A percentile compares a stretch with the other conserved stretches of the same genome.
Evolutionary conservation across 2,329 filamentous ascomycete genomes (phyloP).

Genomic region (Epichloe elymi): DNA sequence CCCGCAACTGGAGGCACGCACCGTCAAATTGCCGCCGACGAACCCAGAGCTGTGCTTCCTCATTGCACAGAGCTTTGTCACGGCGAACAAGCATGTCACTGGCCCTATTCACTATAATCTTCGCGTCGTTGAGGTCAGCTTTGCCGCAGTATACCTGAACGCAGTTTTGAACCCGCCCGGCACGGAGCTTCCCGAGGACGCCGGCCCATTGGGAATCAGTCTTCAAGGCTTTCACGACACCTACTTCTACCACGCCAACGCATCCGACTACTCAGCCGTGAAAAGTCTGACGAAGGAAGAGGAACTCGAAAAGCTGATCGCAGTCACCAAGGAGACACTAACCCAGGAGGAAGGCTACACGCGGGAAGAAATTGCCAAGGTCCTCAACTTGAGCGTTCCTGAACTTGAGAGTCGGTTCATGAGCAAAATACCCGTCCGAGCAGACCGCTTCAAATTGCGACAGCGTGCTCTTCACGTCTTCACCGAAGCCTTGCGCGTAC

Average conservation of each 20-base stretch:
- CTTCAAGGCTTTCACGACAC: conserved; percentile 78
- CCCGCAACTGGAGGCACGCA: conserved; percentile 60
- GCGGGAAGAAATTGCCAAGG: conserved; percentile 64
- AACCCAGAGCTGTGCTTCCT: conserved; percentile 78
- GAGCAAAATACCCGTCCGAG: conserved; percentile 77
- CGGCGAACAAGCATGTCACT: conserved; percentile 87
- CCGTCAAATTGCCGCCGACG: conserved; percentile 71
- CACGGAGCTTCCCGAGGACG: conserved; percentile 58
- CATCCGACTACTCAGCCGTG: conserved; percentile 26
- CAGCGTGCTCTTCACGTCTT: conserved; percentile 88
- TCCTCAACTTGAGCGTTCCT: conserved; percentile 54
- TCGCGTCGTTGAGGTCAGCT: conserved; percentile 85
- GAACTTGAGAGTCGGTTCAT: conserved; percentile 70
- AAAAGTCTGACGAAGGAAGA: conserved; percentile 36
- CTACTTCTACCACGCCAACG: conserved; percentile 47
- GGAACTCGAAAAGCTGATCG: conserved; percentile 63
- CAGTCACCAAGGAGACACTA: conserved; percentile 57
- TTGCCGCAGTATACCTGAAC: conserved; percentile 62
- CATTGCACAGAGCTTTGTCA: conserved; percentile 87
- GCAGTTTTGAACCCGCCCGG: conserved; percentile 42
- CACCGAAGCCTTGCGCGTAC: conserved; percentile 73
- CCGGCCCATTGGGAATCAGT: conserved; percentile 68
- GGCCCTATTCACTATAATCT: conserved; percentile 93
- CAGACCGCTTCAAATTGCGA: conserved; percentile 74
- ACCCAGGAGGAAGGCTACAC: conserved; percentile 75